Evolutionary conservation across 805 yeast genomes (phyloP), one percentile per base, ranked within the genome.

Genomic region (Pichia nanzhaoensis): DNA sequence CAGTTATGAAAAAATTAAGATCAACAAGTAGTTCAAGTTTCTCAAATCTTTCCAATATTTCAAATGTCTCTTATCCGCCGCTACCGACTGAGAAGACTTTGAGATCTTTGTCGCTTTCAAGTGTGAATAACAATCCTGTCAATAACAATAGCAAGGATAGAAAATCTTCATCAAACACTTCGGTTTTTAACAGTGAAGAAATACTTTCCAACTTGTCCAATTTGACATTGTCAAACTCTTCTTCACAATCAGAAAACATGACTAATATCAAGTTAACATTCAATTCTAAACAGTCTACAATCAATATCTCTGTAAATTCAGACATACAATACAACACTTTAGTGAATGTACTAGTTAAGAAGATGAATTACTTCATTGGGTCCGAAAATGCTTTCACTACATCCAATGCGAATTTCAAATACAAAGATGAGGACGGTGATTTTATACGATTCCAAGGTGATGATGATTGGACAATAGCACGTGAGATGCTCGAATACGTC

Each of bases 341-440:
- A 60, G 70, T 47, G 67, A 73, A 45, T 68, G 77, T 34, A 55
- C 71, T 32, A 72, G 77, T 58, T 66, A 53, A 69, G 10, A 80
- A 75, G 37, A 68, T 87, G 46, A 66, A 75, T 38, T 74, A 69
- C 37, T 77, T 78, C 48, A 76, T 87, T 32, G 78, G 75, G 49
- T 19, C 32, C 5, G 84, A 82, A 20, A 61, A 39, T 41, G 30
- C 38, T 39, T 44, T 69, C 65, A 40, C 41, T 7, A 19, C 37
- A 4, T 21, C 45, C 13, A 33, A 35, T 14, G 48, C 46, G 1
- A 48, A 32, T 17, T 65, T 75, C 34, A 75, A 83, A 55, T 71
- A 93, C 49, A 80, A 79, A 59, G 99, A 93, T 63, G 99, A 93
- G 64, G 99, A 93, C 60, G 96, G 95, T 16, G 99, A 93, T 61